phyloP scores from a whole-genome alignment of 1,284 basidiomycete species.

The Cryptococcus floricola region DNA sequence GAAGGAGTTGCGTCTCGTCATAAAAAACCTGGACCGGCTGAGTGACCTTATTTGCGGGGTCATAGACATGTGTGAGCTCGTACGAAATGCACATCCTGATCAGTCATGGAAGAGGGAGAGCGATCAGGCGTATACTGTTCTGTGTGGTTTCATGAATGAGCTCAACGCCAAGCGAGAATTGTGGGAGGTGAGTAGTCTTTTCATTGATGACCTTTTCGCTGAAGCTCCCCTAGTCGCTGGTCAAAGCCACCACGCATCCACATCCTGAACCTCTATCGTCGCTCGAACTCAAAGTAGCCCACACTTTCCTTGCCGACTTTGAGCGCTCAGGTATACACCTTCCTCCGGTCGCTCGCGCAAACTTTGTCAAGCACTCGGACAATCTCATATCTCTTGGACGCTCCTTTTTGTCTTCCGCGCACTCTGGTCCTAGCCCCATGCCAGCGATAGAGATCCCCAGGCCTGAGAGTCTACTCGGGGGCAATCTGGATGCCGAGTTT shows the following conservation, averaged over 20 bases:
- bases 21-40: slow-evolving; percentile 89
- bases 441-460: slow-evolving; percentile 34
- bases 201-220: neutral
- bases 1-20: slow-evolving; percentile 69
- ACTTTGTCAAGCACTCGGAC: slow-evolving; percentile 86
- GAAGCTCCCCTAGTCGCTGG: slow-evolving; percentile 31
- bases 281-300: slow-evolving; percentile 64
- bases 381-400: slow-evolving; percentile 85
- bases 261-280: slow-evolving; percentile 32
- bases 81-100: slow-evolving; percentile 90
- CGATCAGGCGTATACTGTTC: slow-evolving; percentile 80
- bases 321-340: slow-evolving; percentile 94
- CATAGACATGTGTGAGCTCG: slow-evolving; percentile 90
- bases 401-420: slow-evolving; percentile 69
- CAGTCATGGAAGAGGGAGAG: slow-evolving; percentile 74
- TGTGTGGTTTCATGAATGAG: slow-evolving; percentile 96
- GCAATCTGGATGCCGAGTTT: slow-evolving; percentile 37
- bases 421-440: slow-evolving; percentile 21
- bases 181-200: slow-evolving; percentile 63
- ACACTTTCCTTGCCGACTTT: slow-evolving; percentile 93
- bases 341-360: slow-evolving; percentile 66
- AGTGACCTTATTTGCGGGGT: slow-evolving; percentile 93
- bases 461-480: slow-evolving; percentile 28
- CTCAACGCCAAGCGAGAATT: slow-evolving; percentile 91
- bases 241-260: slow-evolving; percentile 40